These are phyloP conservation scores for Kondoa malvinella DNA, from an alignment of 768 basidiomycete species.

Conservation along the genomic window DNA sequence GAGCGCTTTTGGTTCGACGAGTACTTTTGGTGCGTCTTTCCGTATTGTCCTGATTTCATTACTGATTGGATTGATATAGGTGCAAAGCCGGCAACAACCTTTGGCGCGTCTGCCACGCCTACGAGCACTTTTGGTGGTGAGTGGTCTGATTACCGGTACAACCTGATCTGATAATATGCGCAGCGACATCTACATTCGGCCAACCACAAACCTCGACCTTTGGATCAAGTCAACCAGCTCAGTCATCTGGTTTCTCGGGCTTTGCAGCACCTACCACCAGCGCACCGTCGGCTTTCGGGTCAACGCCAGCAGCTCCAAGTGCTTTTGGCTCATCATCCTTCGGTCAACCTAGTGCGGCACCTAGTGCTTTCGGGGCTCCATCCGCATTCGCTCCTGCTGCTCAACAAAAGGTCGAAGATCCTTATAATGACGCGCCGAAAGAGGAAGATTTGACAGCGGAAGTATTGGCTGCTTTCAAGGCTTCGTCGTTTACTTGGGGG, in stretches of 20 bases:
- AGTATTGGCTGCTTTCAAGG: conserved; percentile 17
- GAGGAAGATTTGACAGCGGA: conserved; percentile 13
- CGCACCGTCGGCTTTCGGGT: conserved; percentile 9
- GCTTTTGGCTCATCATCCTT: conserved; percentile 5
- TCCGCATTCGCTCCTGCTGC: not conserved
- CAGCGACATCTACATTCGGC: too few species aligned
- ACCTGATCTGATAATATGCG: too few species aligned
- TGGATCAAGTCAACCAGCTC: too few species aligned
- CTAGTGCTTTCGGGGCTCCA: not conserved
- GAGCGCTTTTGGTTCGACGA: not conserved
- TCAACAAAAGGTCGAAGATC: not conserved
- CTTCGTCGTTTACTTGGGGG: conserved; percentile 11
- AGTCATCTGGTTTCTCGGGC: too few species aligned
- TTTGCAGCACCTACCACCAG: conserved; percentile 2
- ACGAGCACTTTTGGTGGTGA: too few species aligned
- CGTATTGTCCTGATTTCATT: too few species aligned
- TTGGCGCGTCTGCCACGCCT: too few species aligned
- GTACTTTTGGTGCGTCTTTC: not conserved
- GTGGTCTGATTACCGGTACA: too few species aligned
- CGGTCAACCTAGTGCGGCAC: conserved; percentile 2
- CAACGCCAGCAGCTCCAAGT: not conserved
- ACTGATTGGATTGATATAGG: too few species aligned
- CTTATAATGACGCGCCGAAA: conserved; percentile 12
- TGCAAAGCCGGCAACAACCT: too few species aligned
- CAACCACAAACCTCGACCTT: too few species aligned